Evolutionary conservation across 345 rosid species (phyloP).

Genomic region (Erucastrum elatum): DNA sequence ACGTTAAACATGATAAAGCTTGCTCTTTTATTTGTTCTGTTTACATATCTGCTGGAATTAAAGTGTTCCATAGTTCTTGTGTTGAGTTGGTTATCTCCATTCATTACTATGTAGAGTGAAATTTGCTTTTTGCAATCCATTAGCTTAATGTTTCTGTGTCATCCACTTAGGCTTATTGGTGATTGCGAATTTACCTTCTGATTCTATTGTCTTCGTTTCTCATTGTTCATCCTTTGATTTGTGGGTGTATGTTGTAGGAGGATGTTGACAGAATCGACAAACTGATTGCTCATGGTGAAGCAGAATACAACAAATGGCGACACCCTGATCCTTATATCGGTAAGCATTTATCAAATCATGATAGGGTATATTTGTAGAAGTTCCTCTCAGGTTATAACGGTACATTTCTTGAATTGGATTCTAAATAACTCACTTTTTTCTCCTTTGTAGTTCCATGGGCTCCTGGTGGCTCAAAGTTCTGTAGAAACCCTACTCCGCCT

Average conservation of each 20-base stretch:
- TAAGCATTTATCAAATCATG: slow-evolving; percentile 26
- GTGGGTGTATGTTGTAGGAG: slow-evolving; percentile 47
- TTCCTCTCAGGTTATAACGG: neutral
- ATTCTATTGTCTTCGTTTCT: neutral
- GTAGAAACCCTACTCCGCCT: slow-evolving; percentile 95
- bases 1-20: neutral
- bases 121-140: neutral
- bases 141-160: neutral
- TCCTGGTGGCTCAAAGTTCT: slow-evolving; percentile 94
- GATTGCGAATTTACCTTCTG: neutral
- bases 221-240: neutral
- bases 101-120: neutral
- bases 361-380: neutral
- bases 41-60: neutral
- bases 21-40: neutral
- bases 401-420: neutral
- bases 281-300: slow-evolving; percentile 77
- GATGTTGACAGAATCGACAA: slow-evolving; percentile 81
- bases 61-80: neutral
- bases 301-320: slow-evolving; percentile 72
- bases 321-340: slow-evolving; percentile 99
- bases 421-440: slow-evolving; percentile 17
- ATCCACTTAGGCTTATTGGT: neutral
- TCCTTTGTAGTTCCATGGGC: slow-evolving; percentile 91
- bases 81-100: slow-evolving; percentile 11